Evolutionary conservation across 257 asterid genomes (phyloP), one percentile per base, ranked within the genome.

Genomic region (Oldenlandia corymbosa): DNA sequence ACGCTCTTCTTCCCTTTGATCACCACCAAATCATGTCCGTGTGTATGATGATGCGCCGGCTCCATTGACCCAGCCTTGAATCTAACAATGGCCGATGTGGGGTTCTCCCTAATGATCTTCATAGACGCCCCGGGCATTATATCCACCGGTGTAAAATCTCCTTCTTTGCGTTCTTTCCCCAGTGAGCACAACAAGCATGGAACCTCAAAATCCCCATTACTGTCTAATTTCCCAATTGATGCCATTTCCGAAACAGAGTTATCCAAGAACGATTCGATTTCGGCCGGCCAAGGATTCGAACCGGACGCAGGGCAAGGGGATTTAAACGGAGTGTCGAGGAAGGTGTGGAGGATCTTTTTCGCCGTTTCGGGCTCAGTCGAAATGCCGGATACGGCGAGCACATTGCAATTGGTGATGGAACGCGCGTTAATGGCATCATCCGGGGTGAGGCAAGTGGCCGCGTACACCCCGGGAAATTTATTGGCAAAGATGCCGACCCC

Each of bases 231-330:
- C n/a, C 85, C 91, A 47, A 90, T 82, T 51, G 71, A 48, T 10
- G 85, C 48, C 95, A 90, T 90, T 58, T 87, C 95, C 9, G 48
- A 12, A 2, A 79, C 24, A 3, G 96, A 87, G 48, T 63, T 60
- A 9, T 83, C 94, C 5, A 91, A 56, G 34, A 91, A 91, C 21
- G 87, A 59, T 64, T 74, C 75, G 39, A 88, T 72, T 3, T 88
- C 94, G 2, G 79, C 76, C 6, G 97, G 94, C 97, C 97, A 91
- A 0, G 96, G 91, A 4, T 75, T 68, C 23, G 81, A 76, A 1
- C 88, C 90, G 14, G 96, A 91, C 68, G 96, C 98, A 8, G 96
- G 96, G 73, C 98, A 91, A 27, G 95, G 96, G 8, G 94, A 81
- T 46, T 83, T 91, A 60, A 91, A 91, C 0, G 84, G 81, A 5